Conservation (phyloP, 306 rosid genomes). For the Malus sieversii region DNA sequence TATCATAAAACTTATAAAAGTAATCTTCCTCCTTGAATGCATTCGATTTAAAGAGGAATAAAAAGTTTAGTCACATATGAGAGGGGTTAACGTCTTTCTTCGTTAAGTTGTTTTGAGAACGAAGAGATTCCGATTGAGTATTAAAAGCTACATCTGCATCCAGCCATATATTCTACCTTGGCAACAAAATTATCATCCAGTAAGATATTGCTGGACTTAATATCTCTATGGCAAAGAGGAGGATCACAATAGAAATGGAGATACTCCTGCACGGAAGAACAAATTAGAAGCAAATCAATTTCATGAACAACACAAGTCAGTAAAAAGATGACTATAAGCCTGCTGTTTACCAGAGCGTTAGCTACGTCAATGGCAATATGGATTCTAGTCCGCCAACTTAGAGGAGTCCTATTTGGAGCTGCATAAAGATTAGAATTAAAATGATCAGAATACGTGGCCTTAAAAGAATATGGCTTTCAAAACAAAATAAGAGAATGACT, state of each 20-base stretch:
- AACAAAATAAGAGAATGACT: not conserved
- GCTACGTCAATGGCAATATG: slow-evolving; percentile 91
- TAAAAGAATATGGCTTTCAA: not conserved
- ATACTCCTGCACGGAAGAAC: slow-evolving; percentile 69
- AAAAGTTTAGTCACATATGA: not conserved
- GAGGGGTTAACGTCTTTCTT: not conserved
- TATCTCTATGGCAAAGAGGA: slow-evolving; percentile 93
- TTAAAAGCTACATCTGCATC: slow-evolving; percentile 15
- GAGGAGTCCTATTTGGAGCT: slow-evolving; percentile 75
- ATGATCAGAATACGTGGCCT: slow-evolving; percentile 8
- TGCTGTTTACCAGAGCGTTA: slow-evolving; percentile 76
- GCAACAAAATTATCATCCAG: slow-evolving; percentile 84
- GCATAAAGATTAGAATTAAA: slow-evolving; percentile 20
- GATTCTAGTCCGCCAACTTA: slow-evolving; percentile 82
- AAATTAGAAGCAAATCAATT: slow-evolving; percentile 13
- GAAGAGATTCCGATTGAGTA: not conserved
- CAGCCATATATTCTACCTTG: slow-evolving; percentile 47
- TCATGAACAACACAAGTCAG: slow-evolving; percentile 14
- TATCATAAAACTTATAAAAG: not conserved
- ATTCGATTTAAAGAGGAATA: not conserved
- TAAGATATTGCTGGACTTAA: slow-evolving; percentile 91
- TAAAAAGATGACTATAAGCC: slow-evolving; percentile 3
- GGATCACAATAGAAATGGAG: slow-evolving; percentile 98
- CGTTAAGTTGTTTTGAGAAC: not conserved
- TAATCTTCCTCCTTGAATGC: not conserved